Conservation (phyloP, 176 grass and related monocot species). For the Zoysia japonica region DNA sequence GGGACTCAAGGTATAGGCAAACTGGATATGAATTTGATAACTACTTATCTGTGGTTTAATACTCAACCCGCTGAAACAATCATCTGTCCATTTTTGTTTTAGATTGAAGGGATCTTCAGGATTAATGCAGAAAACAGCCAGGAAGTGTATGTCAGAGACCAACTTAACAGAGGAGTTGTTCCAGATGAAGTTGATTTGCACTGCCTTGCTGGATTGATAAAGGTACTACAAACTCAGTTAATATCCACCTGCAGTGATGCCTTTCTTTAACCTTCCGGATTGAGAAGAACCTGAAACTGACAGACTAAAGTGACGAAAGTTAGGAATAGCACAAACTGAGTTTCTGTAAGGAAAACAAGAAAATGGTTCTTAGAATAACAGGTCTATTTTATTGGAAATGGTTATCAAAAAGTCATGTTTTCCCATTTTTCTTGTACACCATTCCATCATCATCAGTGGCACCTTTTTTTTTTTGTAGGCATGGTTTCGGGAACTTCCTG, state of each 20-base stretch:
- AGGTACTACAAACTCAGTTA: conserved; percentile 53
- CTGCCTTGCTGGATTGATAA: conserved; percentile 92
- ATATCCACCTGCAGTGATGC: not conserved
- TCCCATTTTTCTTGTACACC: not conserved
- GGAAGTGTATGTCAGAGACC: conserved; percentile 68
- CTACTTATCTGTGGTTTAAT: not conserved
- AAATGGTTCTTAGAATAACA: not conserved
- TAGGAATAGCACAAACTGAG: not conserved
- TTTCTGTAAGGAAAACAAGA: not conserved
- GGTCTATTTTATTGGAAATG: not conserved
- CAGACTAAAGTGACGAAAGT: not conserved
- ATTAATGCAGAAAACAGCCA: conserved; percentile 90
- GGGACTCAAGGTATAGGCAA: conserved; percentile 70
- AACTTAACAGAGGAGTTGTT: conserved; percentile 78
- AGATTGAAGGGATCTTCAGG: conserved; percentile 97
- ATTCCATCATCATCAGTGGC: not conserved
- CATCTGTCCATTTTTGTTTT: conserved; percentile 28
- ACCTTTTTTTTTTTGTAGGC: conserved; percentile 52
- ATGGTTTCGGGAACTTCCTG: conserved; percentile 93
- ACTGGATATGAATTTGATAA: not conserved
- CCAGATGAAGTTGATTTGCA: conserved; percentile 77
- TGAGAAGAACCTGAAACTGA: conserved; percentile 2
- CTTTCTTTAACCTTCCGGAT: not conserved
- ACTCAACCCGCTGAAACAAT: not conserved
- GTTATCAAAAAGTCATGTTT: not conserved